Evolutionary conservation across 495 filamentous ascomycete species (phyloP).

Genomic region (Aspergillus steynii): DNA sequence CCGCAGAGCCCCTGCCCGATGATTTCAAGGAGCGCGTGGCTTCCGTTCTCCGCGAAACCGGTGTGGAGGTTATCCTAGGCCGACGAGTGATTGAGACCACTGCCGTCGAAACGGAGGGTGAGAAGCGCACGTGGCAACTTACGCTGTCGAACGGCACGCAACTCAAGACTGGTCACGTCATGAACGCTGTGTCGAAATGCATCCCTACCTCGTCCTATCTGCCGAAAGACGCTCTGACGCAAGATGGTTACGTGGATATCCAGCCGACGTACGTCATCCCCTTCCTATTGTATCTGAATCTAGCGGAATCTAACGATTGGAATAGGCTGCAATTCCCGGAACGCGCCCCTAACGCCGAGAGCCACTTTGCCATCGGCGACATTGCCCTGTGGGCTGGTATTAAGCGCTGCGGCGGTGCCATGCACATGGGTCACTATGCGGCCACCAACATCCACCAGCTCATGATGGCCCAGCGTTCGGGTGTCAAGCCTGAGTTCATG

Average conservation of each 20-base stretch:
- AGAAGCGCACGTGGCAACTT: constrained; percentile 51
- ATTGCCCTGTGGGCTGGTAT: constrained; percentile 61
- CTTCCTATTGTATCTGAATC: not conserved
- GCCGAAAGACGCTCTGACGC: constrained; percentile 44
- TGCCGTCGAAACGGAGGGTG: constrained; percentile 25
- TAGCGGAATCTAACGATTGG: not conserved
- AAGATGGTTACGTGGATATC: constrained; percentile 59
- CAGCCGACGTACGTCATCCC: constrained; percentile 32
- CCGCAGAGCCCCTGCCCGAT: constrained; percentile 64
- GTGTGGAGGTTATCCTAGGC: constrained; percentile 57
- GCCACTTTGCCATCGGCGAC: constrained; percentile 59
- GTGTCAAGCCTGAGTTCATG: constrained; percentile 39
- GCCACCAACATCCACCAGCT: constrained; percentile 61
- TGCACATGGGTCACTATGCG: constrained; percentile 64
- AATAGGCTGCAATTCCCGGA: constrained; percentile 46
- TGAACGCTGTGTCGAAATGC: constrained; percentile 59
- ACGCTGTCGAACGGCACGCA: constrained; percentile 55
- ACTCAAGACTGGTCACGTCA: constrained; percentile 54
- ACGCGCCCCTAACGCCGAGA: constrained; percentile 46
- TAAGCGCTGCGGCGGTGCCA: constrained; percentile 68
- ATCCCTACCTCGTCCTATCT: constrained; percentile 57
- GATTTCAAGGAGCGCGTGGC: constrained; percentile 59
- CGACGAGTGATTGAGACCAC: constrained; percentile 45
- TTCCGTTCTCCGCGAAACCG: constrained; percentile 50
- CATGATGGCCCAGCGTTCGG: constrained; percentile 41